Conservation (phyloP, 1,284 basidiomycete genomes). For the Lignosus rhinocerotis region DNA sequence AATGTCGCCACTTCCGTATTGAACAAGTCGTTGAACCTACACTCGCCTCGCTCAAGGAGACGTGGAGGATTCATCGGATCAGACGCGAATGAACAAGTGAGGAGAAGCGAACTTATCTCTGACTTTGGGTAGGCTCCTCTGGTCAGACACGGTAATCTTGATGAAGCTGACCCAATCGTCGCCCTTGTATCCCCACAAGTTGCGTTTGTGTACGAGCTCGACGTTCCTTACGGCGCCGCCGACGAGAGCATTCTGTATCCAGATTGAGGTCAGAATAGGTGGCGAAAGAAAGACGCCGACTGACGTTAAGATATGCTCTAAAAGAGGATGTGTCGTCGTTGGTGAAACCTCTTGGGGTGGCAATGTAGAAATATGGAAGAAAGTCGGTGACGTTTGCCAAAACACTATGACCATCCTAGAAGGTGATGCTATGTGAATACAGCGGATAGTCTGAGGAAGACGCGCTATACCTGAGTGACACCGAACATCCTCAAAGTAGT, state of each 20-base stretch:
- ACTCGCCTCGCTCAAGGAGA: slow-evolving; percentile 84
- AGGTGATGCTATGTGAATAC: not conserved
- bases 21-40: slow-evolving; percentile 73
- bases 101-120: slow-evolving; percentile 73
- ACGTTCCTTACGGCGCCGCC: slow-evolving; percentile 52
- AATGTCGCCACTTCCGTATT: slow-evolving; percentile 64
- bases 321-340: slow-evolving; percentile 69
- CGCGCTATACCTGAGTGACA: slow-evolving; percentile 70
- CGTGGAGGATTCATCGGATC: slow-evolving; percentile 50
- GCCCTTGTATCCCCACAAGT: slow-evolving; percentile 85
- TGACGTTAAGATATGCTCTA: slow-evolving; percentile 74
- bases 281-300: slow-evolving; percentile 27
- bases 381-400: slow-evolving; percentile 82
- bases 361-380: slow-evolving; percentile 88
- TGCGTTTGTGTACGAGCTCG: slow-evolving; percentile 68
- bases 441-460: not conserved
- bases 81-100: slow-evolving; percentile 6
- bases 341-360: slow-evolving; percentile 81
- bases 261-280: not conserved
- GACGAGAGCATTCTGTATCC: slow-evolving; percentile 32
- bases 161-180: slow-evolving; percentile 81
- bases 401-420: slow-evolving; percentile 82
- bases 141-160: slow-evolving; percentile 77
- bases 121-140: slow-evolving; percentile 79
- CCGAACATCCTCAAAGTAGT: slow-evolving; percentile 81